Conservation (phyloP, 306 rosid genomes). For the Cucumis hystrix region DNA sequence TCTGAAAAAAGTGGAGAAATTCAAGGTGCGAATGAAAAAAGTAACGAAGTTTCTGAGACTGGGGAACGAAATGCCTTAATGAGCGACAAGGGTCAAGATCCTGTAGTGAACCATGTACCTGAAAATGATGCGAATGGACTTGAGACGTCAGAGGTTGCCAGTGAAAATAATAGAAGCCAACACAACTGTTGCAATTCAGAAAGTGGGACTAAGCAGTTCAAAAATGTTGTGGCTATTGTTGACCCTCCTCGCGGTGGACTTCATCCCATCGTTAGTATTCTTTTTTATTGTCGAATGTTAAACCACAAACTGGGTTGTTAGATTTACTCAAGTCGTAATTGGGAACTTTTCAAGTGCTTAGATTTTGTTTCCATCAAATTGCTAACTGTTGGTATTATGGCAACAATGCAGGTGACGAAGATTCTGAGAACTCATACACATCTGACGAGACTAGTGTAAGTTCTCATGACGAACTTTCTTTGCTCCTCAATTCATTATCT, state of each 20-base stretch:
- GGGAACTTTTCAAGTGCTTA: too few species aligned
- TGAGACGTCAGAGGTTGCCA: constrained; percentile 24
- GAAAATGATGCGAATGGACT: constrained; percentile 26
- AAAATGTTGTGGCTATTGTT: constrained; percentile 83
- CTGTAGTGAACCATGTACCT: constrained; percentile 24
- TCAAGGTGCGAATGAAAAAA: constrained; percentile 17
- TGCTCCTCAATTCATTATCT: neutral
- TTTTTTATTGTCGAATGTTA: neutral
- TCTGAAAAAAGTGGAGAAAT: constrained; percentile 18
- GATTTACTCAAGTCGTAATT: too few species aligned
- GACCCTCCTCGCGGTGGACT: constrained; percentile 97
- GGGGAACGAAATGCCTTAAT: constrained; percentile 12
- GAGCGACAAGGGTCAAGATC: constrained; percentile 6
- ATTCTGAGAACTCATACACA: constrained; percentile 70
- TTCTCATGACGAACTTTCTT: constrained; percentile 11
- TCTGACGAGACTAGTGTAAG: constrained; percentile 83
- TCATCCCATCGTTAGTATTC: constrained; percentile 78
- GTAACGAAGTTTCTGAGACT: constrained; percentile 14
- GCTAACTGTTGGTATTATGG: constrained; percentile 10
- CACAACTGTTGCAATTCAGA: constrained; percentile 26
- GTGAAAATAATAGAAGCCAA: constrained; percentile 24
- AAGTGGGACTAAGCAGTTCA: constrained; percentile 37
- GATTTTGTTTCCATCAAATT: neutral
- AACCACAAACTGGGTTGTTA: neutral
- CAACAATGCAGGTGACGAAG: constrained; percentile 62